Base-by-base conservation (phyloP, 2,329 filamentous ascomycete species). In the Juglanconis oblonga region DNA sequence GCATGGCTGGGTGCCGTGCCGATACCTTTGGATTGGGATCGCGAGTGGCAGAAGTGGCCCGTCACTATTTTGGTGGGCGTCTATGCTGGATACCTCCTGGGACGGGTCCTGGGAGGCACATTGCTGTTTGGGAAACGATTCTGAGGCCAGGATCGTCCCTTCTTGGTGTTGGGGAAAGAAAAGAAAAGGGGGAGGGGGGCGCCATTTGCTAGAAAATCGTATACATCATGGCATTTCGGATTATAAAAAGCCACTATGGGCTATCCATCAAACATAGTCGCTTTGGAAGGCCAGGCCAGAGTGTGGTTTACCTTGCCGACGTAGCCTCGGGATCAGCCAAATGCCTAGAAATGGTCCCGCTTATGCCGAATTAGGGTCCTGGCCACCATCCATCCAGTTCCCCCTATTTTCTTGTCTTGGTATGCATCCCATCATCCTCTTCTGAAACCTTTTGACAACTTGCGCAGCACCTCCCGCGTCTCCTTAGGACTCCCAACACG, bases 31-130 rank as follows among this genome's bases (percentile, higher is more conserved):
- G 95, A 99, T 73, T 98, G 94, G 94, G 95, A 99, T 73, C 87
- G 95, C n/a, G 92, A 96, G 67, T 99, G 95, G 95, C 95, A 99
- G 83, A 91, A 89, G 73, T 99, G 94, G 90, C 95, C 95, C 0
- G 88, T 98, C 52, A 99, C 95, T 0, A 90, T 99, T 61, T 76
- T 98, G 4, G 87, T 85, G 2, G 95, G 95, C 3, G 81, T 90
- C 17, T 98, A 96, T 74, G 75, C 85, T 5, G 95, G 95, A 1
- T 92, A 90, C 73, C 80, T 85, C 1, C 65, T 91, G 11, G 92
- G 92, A 1, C 88, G 89, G 70, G 69, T 85, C 58, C 65, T 86
- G 17, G 87, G 87, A 0, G 83, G 82, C 3, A 77, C 74, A 1
- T 53, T 83, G 60, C 73, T 77, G 6, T 80, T 77, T 66, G 81